A percentile compares a stretch with the other conserved stretches of the same genome.
These are phyloP conservation scores for Phytophthora palmivora DNA, from an alignment of 352 stramenopile species.

Conservation along the genomic window DNA sequence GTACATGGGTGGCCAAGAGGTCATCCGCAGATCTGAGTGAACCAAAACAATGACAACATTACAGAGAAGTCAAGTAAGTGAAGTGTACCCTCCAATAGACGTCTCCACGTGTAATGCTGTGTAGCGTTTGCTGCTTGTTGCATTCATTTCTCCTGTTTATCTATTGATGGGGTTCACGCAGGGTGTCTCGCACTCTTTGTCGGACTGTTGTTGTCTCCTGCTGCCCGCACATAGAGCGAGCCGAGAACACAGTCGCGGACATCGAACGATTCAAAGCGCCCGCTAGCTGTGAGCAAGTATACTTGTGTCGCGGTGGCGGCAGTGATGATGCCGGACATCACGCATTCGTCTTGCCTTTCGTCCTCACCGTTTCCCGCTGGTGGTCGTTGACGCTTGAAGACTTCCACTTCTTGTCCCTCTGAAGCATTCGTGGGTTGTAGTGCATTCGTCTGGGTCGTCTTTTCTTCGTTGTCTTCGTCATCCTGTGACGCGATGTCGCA, in stretches of 20 bases:
- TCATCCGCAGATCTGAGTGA: slow-evolving; percentile 49
- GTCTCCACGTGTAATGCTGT: slow-evolving; percentile 26
- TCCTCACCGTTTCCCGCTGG: slow-evolving; percentile 1
- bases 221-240: slow-evolving; percentile 37
- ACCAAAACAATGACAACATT: slow-evolving; percentile 16
- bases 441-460: slow-evolving; percentile 35
- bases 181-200: slow-evolving; percentile 14
- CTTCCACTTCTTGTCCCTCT: slow-evolving; percentile 63
- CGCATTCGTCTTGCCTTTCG: slow-evolving; percentile 24
- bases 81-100: slow-evolving; percentile 22
- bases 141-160: slow-evolving; percentile 25
- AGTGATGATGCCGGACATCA: slow-evolving; percentile 58
- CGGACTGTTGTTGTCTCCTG: slow-evolving; percentile 18
- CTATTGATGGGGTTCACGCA: slow-evolving; percentile 23
- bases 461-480: slow-evolving; percentile 5
- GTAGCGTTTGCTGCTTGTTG: slow-evolving; percentile 21
- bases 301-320: slow-evolving; percentile 51
- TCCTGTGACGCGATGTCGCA: slow-evolving; percentile 5
- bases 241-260: slow-evolving; percentile 55
- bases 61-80: slow-evolving; percentile 20
- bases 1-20: slow-evolving; percentile 81
- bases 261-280: slow-evolving; percentile 50
- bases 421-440: slow-evolving; percentile 58
- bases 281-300: slow-evolving; percentile 48
- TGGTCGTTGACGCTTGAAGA: slow-evolving; percentile 36